Base-by-base conservation (phyloP, 768 basidiomycete genomes). In the Steccherinum ochraceum region DNA sequence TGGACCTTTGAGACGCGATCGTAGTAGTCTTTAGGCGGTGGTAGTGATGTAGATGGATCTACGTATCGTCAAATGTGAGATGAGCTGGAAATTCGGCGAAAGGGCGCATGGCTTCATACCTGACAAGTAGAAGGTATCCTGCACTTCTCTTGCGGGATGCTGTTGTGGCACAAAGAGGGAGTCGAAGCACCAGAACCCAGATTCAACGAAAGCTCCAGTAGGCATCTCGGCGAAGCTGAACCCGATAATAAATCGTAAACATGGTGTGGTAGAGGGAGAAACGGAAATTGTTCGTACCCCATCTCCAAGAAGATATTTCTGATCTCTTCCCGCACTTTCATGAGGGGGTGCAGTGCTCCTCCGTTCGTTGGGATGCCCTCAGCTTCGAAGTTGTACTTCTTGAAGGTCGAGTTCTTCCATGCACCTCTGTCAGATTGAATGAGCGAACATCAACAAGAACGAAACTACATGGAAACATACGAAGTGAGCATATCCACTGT, bases 161-260 rank as follows among this genome's bases (percentile, higher is more conserved):
- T 98, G 95, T 63, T 99, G 96, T 0, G 96, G 96, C 0, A 99
- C 96, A 67, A 95, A 99, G 57, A 99, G 77, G 1, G 94, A 84
- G 67, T 99, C 96, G 69, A 99, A 98, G 66, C 93, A 96, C 96
- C 96, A 99, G 78, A 98, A 99, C 27, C 89, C 89, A 19, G 93
- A 95, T 70, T 99, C 96, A 50, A 99, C 93, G 66, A 92, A 99
- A 49, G 85, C 83, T 46, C 84, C 83, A 7, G 96, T 98, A 12
- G 94, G 93, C 96, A 99, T 99, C 70, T 99, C 96, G 45, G 93
- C 85, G 70, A 98, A 99, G 10, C 95, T 98, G 57, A 13, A 13
- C 10, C 30, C 7, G 18, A 49, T 23, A 35, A 24, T 3, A 21
- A 50, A 23, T 47, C 50, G 41, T 3, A 48, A 4, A 23, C 42